phyloP scores from a whole-genome alignment of 2,329 filamentous ascomycete species.

The Pseudomassariella vexata region DNA sequence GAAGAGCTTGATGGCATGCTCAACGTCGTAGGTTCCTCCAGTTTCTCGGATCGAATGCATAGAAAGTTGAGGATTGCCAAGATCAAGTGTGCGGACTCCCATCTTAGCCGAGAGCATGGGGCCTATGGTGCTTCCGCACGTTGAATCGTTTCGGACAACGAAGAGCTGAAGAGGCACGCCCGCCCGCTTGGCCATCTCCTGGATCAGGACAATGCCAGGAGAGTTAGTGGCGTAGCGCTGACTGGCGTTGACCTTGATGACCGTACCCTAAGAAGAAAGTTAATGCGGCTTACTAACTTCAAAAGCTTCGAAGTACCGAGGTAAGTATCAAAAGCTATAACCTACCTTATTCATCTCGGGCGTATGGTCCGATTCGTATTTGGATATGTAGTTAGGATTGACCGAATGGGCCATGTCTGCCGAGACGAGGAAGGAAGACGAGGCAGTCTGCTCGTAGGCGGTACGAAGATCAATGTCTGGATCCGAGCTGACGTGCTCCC shows the following conservation, averaged over 20 bases:
- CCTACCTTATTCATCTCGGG: slow-evolving; percentile 96
- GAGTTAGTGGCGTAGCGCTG: slow-evolving; percentile 95
- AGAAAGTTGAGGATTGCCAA: slow-evolving; percentile 89
- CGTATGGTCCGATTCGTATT: slow-evolving; percentile 87
- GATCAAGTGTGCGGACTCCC: slow-evolving; percentile 81
- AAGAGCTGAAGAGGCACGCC: slow-evolving; percentile 90
- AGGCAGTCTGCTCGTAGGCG: slow-evolving; percentile 87
- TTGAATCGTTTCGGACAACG: slow-evolving; percentile 91
- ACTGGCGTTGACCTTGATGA: slow-evolving; percentile 98
- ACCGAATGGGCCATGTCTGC: slow-evolving; percentile 98
- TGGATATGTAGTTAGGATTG: slow-evolving; percentile 87
- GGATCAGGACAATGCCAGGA: slow-evolving; percentile 85
- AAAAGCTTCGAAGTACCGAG: no score
- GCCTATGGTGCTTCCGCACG: slow-evolving; percentile 93
- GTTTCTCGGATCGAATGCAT: slow-evolving; percentile 98
- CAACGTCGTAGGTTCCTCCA: slow-evolving; percentile 80
- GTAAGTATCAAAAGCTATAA: no score
- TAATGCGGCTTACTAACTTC: no score
- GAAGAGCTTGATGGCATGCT: slow-evolving; percentile 80
- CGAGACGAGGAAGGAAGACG: slow-evolving; percentile 87
- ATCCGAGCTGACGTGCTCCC: slow-evolving; percentile 49
- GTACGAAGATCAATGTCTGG: slow-evolving; percentile 61
- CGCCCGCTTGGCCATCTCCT: slow-evolving; percentile 71
- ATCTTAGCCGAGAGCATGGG: slow-evolving; percentile 89
- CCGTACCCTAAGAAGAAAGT: slow-evolving; percentile 45